These are phyloP conservation scores for Ephemerocybe angulata DNA, from an alignment of 768 basidiomycete genomes.

Conservation along the genomic window DNA sequence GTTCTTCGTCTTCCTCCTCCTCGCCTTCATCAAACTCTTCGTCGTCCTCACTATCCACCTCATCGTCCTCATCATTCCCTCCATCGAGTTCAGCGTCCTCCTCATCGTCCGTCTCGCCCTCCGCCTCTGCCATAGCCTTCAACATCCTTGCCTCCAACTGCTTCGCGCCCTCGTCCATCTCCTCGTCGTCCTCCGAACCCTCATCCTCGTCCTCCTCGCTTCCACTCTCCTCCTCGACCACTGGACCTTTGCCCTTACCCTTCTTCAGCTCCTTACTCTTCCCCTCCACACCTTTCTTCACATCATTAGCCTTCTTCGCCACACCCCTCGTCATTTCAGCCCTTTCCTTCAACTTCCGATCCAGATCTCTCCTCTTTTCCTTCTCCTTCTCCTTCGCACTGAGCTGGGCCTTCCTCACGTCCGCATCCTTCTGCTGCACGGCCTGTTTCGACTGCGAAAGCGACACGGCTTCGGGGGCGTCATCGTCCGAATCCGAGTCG, in stretches of 20 bases:
- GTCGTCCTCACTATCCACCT: background rate
- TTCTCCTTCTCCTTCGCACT: background rate
- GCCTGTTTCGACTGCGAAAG: too few relatives aligned
- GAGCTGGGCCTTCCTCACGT: background rate
- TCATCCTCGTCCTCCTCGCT: background rate
- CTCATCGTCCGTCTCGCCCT: background rate
- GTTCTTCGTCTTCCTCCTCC: background rate
- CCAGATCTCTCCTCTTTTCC: conserved; percentile 1
- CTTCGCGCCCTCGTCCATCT: background rate
- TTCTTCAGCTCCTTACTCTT: too few relatives aligned
- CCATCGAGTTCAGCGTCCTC: background rate
- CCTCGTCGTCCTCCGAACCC: background rate
- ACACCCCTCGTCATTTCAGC: background rate
- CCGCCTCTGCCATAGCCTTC: background rate
- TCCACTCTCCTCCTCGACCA: background rate
- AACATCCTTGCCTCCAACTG: background rate
- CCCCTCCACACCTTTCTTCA: too few relatives aligned
- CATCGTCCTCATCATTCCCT: background rate
- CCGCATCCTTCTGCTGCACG: background rate
- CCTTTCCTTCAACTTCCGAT: background rate
- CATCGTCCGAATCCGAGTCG: too few relatives aligned
- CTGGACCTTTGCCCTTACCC: background rate
- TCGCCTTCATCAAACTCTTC: background rate
- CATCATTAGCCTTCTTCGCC: background rate
- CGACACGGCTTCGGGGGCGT: too few relatives aligned